Evolutionary conservation across 2,329 filamentous ascomycete species (phyloP).

Genomic region (Monosporascus ibericus): DNA sequence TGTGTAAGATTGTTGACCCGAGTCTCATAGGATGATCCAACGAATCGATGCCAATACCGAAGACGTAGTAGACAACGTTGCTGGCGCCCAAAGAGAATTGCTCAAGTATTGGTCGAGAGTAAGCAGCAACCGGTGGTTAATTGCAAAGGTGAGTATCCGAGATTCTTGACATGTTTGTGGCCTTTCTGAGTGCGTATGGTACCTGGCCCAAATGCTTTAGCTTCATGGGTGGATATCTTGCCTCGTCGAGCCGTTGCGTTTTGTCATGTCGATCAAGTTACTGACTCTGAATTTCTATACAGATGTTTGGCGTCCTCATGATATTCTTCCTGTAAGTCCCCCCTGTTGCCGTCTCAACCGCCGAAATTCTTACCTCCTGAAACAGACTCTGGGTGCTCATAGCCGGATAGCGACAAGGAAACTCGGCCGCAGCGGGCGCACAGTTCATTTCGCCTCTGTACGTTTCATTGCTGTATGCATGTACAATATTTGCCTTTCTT

Average conservation of each 20-base stretch:
- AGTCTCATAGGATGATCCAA: slow-evolving; percentile 72
- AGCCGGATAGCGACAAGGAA: slow-evolving; percentile 35
- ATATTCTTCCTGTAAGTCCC: slow-evolving; percentile 71
- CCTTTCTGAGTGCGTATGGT: too few relatives aligned
- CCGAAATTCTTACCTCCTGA: slow-evolving; percentile 1
- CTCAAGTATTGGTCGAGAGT: slow-evolving; percentile 96
- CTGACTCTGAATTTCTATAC: neutral
- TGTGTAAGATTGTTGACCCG: neutral
- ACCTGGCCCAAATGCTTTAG: too few relatives aligned
- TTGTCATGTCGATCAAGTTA: neutral
- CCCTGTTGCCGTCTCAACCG: neutral
- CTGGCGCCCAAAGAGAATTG: slow-evolving; percentile 88
- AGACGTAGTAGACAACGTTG: slow-evolving; percentile 96
- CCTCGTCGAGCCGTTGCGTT: too few relatives aligned
- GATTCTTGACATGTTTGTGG: neutral
- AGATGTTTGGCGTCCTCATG: slow-evolving; percentile 84
- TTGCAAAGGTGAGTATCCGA: slow-evolving; percentile 48
- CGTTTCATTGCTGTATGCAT: neutral
- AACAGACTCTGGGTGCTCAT: slow-evolving; percentile 61
- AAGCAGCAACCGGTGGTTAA: slow-evolving; percentile 90
- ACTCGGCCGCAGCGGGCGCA: neutral
- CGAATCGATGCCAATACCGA: slow-evolving; percentile 96
- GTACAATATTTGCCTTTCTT: neutral
- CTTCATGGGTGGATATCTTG: too few relatives aligned
- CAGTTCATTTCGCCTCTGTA: neutral